Evolutionary conservation across 1,284 basidiomycete genomes (phyloP), one percentile per base, ranked within the genome.

Genomic region (Serendipita sp.): DNA sequence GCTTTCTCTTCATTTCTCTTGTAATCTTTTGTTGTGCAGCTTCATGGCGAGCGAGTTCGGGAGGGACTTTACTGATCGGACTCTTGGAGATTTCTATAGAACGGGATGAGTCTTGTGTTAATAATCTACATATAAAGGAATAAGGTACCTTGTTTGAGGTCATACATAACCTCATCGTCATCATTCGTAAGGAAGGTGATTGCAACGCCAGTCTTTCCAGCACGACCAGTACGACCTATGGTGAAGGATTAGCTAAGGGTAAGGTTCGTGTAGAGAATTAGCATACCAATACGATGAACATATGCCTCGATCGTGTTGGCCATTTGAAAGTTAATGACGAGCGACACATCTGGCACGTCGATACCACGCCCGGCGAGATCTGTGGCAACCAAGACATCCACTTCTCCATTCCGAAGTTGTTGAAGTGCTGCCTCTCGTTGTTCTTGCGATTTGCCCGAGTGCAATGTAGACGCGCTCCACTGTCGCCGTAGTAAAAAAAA

Each of bases 281-380:
- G 72, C 78, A 61, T 71, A 84, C 94, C 95, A 69, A 99, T 97
- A 73, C 96, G 87, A 75, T 99, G 95, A 62, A 97, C 89, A 72
- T 98, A 98, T 61, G 88, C 91, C 72, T 99, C 95, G 72, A 99
- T 98, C 32, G 88, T 90, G 69, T 84, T 87, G 8, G 93, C 83
- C 93, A 99, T 98, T 75, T 95, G 91, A 78, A 86, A 99, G 74
- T 99, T 99, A 79, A 98, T 85, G 67, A 99, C 95, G 62, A 97
- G 78, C 63, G 87, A 89, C 65, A 98, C 94, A 73, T 99, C 91
- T 66, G 93, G 90, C 2, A 99, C 92, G 75, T 99, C 96, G 72
- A 99, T 98, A 82, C 95, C 95, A 71, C 95, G 88, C 61, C 96
- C 95, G 26, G 96, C 95, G 62, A 99, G 79, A 75, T 99, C 96